A percentile compares a stretch with the other conserved stretches of the same genome.
Evolutionary conservation across 257 asterid species (phyloP).

Genomic region (Petrea volubilis): DNA sequence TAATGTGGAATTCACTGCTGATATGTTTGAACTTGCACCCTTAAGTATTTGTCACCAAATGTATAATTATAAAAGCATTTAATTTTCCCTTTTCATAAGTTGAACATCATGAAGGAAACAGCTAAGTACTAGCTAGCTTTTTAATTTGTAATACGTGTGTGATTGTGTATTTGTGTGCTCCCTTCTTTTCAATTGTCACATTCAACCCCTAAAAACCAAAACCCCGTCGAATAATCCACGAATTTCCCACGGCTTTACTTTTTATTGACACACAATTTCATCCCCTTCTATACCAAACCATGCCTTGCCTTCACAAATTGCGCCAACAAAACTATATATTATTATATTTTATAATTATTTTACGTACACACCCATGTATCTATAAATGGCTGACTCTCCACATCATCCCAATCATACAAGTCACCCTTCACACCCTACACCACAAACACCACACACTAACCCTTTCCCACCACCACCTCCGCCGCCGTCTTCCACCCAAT

Average conservation of each 20-base stretch:
- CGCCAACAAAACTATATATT: neutral
- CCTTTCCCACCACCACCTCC: slow-evolving; percentile 2
- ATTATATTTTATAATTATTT: neutral
- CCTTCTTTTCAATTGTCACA: neutral
- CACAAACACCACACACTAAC: neutral
- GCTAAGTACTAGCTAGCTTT: neutral
- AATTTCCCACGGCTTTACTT: slow-evolving; percentile 53
- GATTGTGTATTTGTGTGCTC: neutral
- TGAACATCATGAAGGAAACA: too few species aligned
- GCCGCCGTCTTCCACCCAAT: neutral
- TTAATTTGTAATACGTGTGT: neutral
- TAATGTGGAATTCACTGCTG: too few species aligned
- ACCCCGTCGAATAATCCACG: slow-evolving; percentile 41
- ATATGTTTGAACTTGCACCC: too few species aligned
- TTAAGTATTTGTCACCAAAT: too few species aligned
- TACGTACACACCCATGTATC: slow-evolving; percentile 1
- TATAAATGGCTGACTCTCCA: slow-evolving; percentile 44
- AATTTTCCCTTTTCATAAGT: too few species aligned
- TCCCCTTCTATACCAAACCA: slow-evolving; percentile 32
- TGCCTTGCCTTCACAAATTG: neutral
- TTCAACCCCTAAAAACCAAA: neutral
- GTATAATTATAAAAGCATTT: too few species aligned
- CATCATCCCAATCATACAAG: slow-evolving; percentile 8
- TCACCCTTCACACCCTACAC: slow-evolving; percentile 18
- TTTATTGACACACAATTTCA: neutral